A percentile compares a stretch with the other conserved stretches of the same genome.
Conservation (phyloP, 257 asterid genomes). For the Solanum pinnatisectum region DNA sequence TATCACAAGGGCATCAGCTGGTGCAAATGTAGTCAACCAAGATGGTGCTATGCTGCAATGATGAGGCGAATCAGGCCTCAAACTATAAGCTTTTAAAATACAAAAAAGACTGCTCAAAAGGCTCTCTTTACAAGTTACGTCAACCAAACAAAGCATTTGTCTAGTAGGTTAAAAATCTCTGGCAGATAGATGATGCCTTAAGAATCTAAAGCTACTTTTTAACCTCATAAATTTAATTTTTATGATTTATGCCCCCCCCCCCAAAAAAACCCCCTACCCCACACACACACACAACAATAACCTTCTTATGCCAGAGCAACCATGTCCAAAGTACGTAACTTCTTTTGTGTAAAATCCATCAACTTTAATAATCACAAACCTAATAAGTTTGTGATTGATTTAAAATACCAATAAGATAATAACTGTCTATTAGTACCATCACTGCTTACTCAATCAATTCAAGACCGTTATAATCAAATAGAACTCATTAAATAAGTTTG, state of each 20-base stretch:
- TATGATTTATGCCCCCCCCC: not conserved
- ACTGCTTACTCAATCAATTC: not conserved
- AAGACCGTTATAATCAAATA: not conserved
- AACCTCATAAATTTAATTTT: not conserved
- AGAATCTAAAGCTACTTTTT: not conserved
- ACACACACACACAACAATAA: not conserved
- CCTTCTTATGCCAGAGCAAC: not conserved
- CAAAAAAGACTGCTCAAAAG: not conserved
- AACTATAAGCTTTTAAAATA: not conserved
- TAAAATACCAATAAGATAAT: not conserved
- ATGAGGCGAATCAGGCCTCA: not conserved
- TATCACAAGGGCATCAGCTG: constrained; percentile 6
- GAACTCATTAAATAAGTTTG: not conserved
- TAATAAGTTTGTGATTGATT: not conserved
- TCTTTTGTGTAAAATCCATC: not conserved
- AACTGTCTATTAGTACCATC: not conserved
- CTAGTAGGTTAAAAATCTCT: not conserved
- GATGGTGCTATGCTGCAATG: constrained; percentile 7
- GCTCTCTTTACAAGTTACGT: not conserved
- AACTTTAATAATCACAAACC: not conserved
- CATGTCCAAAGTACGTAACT: not conserved
- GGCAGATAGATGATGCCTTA: not conserved
- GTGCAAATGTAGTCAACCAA: constrained; percentile 11
- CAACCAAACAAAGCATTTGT: not conserved
- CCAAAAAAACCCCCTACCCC: not conserved